Conservation (phyloP, 2,329 filamentous ascomycete species). For the Ophiobolus disseminans region DNA sequence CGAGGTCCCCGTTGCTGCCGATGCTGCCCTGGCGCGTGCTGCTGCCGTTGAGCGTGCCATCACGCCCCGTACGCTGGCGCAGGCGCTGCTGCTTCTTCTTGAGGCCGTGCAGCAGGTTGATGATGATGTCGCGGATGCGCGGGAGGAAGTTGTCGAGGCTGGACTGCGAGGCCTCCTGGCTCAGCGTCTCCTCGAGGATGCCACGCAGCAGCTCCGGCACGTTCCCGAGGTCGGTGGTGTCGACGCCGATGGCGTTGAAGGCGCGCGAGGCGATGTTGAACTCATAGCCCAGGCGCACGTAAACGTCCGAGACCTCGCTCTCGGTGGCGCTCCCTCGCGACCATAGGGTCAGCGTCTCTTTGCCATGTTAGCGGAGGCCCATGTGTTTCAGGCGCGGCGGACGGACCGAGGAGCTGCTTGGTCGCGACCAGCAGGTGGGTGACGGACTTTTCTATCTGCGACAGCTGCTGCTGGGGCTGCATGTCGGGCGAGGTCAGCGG, state of each 20-base stretch:
- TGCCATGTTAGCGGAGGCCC: constrained; percentile 18
- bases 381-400: constrained; percentile 9
- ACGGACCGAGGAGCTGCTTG: constrained; percentile 78
- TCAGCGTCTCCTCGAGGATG: constrained; percentile 94
- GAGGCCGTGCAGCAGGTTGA: constrained; percentile 91
- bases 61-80: constrained; percentile 62
- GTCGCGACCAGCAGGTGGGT: constrained; percentile 91
- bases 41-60: constrained; percentile 52
- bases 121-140: constrained; percentile 96
- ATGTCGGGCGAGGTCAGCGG: constrained; percentile 27
- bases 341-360: constrained; percentile 95
- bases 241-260: constrained; percentile 95
- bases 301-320: constrained; percentile 95
- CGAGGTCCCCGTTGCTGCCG: constrained; percentile 41
- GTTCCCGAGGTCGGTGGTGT: constrained; percentile 91
- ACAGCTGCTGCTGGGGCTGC: constrained; percentile 77
- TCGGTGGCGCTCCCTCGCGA: constrained; percentile 91
- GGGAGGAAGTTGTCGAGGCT: constrained; percentile 94
- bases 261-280: constrained; percentile 99
- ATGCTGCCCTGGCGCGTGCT: constrained; percentile 50
- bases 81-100: constrained; percentile 97
- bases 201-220: constrained; percentile 89
- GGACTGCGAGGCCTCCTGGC: constrained; percentile 92
- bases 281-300: constrained; percentile 95
- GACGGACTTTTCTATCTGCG: constrained; percentile 98